phyloP scores from a whole-genome alignment of 805 yeast species.

The Sungouiozyma ichnusensis region DNA sequence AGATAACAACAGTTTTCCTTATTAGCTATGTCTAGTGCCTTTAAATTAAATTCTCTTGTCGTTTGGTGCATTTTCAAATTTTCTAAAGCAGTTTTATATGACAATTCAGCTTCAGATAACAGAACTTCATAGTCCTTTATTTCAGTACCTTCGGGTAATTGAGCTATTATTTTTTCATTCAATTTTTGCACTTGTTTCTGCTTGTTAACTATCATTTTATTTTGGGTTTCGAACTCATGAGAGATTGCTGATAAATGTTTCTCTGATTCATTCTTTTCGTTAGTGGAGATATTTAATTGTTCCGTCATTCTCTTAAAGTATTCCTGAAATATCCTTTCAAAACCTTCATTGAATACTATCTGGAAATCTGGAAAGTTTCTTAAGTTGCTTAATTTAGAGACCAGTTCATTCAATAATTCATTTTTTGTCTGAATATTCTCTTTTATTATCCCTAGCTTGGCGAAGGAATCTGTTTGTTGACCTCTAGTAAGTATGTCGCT shows the following conservation, averaged over 20 bases:
- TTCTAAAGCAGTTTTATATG: constrained; percentile 49
- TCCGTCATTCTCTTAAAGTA: constrained; percentile 15
- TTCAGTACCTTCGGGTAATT: constrained; percentile 32
- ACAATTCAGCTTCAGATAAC: constrained; percentile 48
- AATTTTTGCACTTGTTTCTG: constrained; percentile 7
- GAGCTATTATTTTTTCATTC: constrained; percentile 15
- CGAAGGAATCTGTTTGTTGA: constrained; percentile 48
- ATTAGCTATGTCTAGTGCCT: constrained; percentile 57
- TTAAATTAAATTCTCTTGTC: constrained; percentile 55
- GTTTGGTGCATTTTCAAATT: constrained; percentile 60
- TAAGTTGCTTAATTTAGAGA: constrained; percentile 5
- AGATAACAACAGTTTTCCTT: constrained; percentile 51
- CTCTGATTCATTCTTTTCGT: constrained; percentile 7
- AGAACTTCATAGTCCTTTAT: constrained; percentile 42
- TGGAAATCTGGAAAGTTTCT: constrained; percentile 6
- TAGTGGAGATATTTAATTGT: constrained; percentile 8
- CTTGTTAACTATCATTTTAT: constrained; percentile 8
- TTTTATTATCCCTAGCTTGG: constrained; percentile 37
- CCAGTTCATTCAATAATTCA: constrained; percentile 6
- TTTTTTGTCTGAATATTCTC: constrained; percentile 12
- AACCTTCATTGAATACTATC: constrained; percentile 8
- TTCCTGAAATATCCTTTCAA: constrained; percentile 16
- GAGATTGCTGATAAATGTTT: constrained; percentile 12
- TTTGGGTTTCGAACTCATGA: constrained; percentile 6
- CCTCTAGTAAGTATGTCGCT: constrained; percentile 41